These are phyloP conservation scores for Lepidopterella palustris DNA, from an alignment of 495 filamentous ascomycete species.

Conservation along the genomic window DNA sequence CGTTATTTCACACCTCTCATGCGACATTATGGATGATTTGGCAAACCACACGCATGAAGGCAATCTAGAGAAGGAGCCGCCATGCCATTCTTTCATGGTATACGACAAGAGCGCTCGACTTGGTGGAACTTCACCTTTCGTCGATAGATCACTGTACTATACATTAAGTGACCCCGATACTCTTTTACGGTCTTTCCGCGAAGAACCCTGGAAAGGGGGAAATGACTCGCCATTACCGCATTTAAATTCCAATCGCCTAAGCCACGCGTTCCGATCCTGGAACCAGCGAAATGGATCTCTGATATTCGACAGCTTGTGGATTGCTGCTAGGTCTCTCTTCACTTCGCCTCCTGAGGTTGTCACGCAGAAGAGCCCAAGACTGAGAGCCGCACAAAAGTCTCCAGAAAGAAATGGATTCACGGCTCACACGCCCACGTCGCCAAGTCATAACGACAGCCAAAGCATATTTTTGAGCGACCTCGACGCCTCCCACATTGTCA, in stretches of 20 bases:
- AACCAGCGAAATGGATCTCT: slow-evolving; percentile 39
- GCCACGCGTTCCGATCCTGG: slow-evolving; percentile 31
- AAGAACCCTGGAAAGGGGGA: slow-evolving; percentile 29
- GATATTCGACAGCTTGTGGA: slow-evolving; percentile 73
- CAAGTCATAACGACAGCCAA: background rate
- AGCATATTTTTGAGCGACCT: slow-evolving; percentile 42
- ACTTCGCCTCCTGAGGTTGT: slow-evolving; percentile 53
- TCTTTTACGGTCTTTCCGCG: slow-evolving; percentile 58
- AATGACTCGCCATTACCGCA: slow-evolving; percentile 18
- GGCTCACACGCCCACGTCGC: background rate
- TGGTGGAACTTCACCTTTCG: slow-evolving; percentile 42
- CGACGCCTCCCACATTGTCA: slow-evolving; percentile 52
- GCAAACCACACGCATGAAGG: slow-evolving; percentile 13
- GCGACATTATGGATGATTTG: slow-evolving; percentile 18
- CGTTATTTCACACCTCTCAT: slow-evolving; percentile 32
- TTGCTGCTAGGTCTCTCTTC: slow-evolving; percentile 60
- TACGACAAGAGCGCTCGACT: slow-evolving; percentile 16
- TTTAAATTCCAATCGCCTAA: slow-evolving; percentile 43
- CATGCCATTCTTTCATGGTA: slow-evolving; percentile 10
- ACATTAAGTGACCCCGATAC: slow-evolving; percentile 60
- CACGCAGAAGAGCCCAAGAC: slow-evolving; percentile 29
- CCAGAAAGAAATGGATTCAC: background rate
- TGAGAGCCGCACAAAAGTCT: slow-evolving; percentile 14
- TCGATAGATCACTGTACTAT: slow-evolving; percentile 69
- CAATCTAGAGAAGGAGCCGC: background rate